Percentiles rank a stretch among this genome's conserved stretches.
Conservation (phyloP, 192 early-diverging fungal genomes). For the Geosiphon pyriformis region DNA sequence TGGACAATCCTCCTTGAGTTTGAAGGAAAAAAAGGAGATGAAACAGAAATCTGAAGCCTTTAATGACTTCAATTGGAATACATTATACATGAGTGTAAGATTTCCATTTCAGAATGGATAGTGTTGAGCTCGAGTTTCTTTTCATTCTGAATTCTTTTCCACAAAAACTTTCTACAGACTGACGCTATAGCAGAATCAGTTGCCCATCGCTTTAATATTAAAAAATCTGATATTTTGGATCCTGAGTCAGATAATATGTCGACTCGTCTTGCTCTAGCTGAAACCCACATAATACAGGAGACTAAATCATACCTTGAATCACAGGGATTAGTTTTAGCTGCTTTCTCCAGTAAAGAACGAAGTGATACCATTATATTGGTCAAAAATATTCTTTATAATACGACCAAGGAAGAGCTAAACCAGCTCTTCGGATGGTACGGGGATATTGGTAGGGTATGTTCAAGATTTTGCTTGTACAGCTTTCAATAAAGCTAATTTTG, state of each 20-base stretch:
- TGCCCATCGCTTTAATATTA: slow-evolving; percentile 82
- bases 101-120: background rate
- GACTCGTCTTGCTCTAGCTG: slow-evolving; percentile 92
- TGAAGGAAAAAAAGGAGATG: slow-evolving; percentile 81
- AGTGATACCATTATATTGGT: slow-evolving; percentile 89
- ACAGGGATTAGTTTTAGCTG: slow-evolving; percentile 41
- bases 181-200: slow-evolving; percentile 96
- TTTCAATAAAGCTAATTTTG: no score
- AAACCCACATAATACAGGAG: slow-evolving; percentile 92
- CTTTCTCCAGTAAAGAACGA: slow-evolving; percentile 73
- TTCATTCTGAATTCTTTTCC: background rate
- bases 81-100: slow-evolving; percentile 88
- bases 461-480: no score
- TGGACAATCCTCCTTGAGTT: no score
- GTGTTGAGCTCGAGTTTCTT: background rate
- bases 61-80: slow-evolving; percentile 95
- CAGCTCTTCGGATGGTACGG: slow-evolving; percentile 84
- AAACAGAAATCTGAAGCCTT: slow-evolving; percentile 71
- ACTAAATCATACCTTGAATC: slow-evolving; percentile 89
- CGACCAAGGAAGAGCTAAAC: slow-evolving; percentile 76
- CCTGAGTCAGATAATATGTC: slow-evolving; percentile 84
- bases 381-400: slow-evolving; percentile 88
- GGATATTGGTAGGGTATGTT: slow-evolving; percentile 72
- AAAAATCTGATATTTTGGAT: slow-evolving; percentile 89
- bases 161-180: slow-evolving; percentile 37